Conservation (phyloP, 768 basidiomycete genomes). For the Hygrophorus pudorinus region DNA sequence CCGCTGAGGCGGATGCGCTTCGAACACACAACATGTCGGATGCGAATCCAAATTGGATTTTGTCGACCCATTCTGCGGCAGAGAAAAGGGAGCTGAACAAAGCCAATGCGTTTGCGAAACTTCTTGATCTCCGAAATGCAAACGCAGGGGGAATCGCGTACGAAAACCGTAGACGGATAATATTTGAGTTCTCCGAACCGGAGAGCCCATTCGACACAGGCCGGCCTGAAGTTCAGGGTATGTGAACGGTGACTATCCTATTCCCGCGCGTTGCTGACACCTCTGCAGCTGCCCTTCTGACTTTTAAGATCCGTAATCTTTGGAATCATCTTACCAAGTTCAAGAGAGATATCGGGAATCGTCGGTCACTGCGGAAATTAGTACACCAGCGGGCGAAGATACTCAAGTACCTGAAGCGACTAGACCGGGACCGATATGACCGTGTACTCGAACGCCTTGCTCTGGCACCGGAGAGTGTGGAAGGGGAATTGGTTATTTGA, state of each 20-base stretch:
- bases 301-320: conserved; percentile 75
- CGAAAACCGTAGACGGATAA: conserved; percentile 75
- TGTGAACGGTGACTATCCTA: conserved; percentile 13
- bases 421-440: conserved; percentile 65
- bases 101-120: conserved; percentile 47
- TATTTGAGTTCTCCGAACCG: conserved; percentile 66
- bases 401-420: conserved; percentile 64
- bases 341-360: conserved; percentile 69
- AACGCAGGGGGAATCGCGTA: conserved; percentile 79
- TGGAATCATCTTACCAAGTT: conserved; percentile 62
- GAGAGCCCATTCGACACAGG: conserved; percentile 68
- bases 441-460: conserved; percentile 61
- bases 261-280: neutral
- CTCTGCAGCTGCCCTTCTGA: conserved; percentile 70
- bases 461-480: conserved; percentile 69
- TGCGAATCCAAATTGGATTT: neutral
- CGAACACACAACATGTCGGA: neutral
- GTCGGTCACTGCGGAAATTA: conserved; percentile 63
- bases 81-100: conserved; percentile 32
- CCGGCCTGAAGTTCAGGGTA: conserved; percentile 85
- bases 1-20: conserved; percentile 22
- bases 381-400: conserved; percentile 79
- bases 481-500: conserved; percentile 81
- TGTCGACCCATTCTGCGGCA: conserved; percentile 12
- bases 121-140: conserved; percentile 82